Evolutionary conservation across 257 asterid species (phyloP).

Genomic region (Primulina tabacum): DNA sequence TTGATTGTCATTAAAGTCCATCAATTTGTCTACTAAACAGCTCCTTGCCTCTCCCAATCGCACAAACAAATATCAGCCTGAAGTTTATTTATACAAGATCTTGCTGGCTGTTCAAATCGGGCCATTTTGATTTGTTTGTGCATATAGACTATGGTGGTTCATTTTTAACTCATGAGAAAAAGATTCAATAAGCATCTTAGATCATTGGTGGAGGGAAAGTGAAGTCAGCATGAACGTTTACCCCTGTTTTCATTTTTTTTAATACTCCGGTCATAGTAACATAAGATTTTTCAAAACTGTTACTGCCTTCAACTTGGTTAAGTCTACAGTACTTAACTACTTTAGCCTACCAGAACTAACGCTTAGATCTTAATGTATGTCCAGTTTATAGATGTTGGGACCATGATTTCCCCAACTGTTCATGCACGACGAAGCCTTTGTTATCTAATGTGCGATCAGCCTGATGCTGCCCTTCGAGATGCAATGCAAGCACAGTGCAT

Average conservation of each 20-base stretch:
- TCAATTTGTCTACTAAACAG: background rate
- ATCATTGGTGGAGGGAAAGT: background rate
- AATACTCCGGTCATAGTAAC: background rate
- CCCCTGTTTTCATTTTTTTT: background rate
- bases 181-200: background rate
- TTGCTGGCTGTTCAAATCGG: background rate
- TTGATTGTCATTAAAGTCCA: constrained; percentile 4
- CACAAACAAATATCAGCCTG: background rate
- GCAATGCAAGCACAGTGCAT: constrained; percentile 99
- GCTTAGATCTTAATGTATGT: constrained; percentile 9
- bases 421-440: constrained; percentile 90
- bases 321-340: background rate
- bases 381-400: constrained; percentile 95
- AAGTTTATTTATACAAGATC: background rate
- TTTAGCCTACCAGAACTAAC: background rate
- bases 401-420: constrained; percentile 97
- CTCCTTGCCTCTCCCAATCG: background rate
- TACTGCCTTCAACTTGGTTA: background rate
- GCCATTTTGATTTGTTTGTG: background rate
- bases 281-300: background rate
- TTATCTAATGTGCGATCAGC: constrained; percentile 91
- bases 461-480: constrained; percentile 93
- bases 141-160: background rate
- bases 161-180: background rate
- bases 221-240: background rate